Conservation (phyloP, 441 rosid genomes). For the Brassica balearica region DNA sequence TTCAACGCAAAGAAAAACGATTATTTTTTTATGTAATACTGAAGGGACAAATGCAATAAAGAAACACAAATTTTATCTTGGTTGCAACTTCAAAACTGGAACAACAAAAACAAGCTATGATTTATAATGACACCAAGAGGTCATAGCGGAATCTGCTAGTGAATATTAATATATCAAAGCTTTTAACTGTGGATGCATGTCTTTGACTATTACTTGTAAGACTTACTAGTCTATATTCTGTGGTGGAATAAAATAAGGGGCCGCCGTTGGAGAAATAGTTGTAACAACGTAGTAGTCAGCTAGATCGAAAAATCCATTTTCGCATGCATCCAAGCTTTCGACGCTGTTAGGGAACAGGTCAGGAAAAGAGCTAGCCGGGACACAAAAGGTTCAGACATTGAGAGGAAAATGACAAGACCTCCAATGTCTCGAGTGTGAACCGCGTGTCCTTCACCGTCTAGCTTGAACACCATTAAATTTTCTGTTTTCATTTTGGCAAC, state of each 20-base stretch:
- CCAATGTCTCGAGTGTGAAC: conserved; percentile 1
- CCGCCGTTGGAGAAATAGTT: too few relatives aligned
- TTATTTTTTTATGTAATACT: too few relatives aligned
- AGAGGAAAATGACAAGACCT: neutral
- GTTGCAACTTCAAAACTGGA: neutral
- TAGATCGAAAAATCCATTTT: neutral
- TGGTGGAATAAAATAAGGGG: neutral
- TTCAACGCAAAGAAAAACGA: too few relatives aligned
- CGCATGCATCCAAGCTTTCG: neutral
- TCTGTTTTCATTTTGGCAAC: neutral
- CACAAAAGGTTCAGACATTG: neutral
- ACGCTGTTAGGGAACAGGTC: neutral
- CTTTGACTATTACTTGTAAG: neutral
- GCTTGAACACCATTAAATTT: neutral
- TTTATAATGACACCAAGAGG: neutral
- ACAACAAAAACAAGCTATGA: neutral
- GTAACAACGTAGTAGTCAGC: neutral
- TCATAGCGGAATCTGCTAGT: neutral
- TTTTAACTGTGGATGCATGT: neutral
- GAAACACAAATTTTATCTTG: neutral
- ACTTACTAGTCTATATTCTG: neutral
- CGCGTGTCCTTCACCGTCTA: neutral
- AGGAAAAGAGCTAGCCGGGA: conserved; percentile 1
- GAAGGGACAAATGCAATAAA: too few relatives aligned
- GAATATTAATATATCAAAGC: neutral